Evolutionary conservation across 2,329 filamentous ascomycete species (phyloP).

Genomic region (Sporothrix mexicana): DNA sequence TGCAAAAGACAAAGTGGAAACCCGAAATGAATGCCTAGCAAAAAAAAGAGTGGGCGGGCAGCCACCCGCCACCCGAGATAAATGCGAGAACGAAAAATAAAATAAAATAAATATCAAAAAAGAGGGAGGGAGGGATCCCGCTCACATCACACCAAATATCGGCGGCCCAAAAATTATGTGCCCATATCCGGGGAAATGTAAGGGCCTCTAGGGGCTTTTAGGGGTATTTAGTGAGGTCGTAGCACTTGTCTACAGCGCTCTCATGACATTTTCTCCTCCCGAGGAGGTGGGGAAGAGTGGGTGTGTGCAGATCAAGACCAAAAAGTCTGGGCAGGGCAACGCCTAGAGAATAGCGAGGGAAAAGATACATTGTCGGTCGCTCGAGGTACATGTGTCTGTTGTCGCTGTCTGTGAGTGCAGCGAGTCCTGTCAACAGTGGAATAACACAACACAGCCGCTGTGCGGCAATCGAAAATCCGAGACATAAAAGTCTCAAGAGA

Average conservation of each 20-base stretch:
- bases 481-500: conserved; percentile 1
- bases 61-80: conserved; percentile 11
- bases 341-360: not conserved
- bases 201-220: not conserved
- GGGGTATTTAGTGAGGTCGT: not conserved
- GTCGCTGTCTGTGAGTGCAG: not conserved
- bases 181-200: not conserved
- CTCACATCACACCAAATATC: conserved; percentile 12
- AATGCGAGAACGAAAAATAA: not conserved
- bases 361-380: conserved; percentile 17
- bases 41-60: not conserved
- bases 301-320: conserved; percentile 17
- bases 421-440: not conserved
- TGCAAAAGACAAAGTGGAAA: not conserved
- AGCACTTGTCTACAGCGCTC: conserved; percentile 2
- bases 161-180: not conserved
- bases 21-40: not conserved
- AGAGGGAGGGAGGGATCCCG: conserved; percentile 30
- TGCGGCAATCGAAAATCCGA: conserved; percentile 8
- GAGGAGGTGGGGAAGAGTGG: conserved; percentile 7
- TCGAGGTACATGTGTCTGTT: conserved; percentile 18
- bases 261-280: not conserved
- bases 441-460: not conserved
- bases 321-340: not conserved
- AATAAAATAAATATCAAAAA: not conserved